Conservation (phyloP, 768 basidiomycete genomes). For the Russula olivacea region DNA sequence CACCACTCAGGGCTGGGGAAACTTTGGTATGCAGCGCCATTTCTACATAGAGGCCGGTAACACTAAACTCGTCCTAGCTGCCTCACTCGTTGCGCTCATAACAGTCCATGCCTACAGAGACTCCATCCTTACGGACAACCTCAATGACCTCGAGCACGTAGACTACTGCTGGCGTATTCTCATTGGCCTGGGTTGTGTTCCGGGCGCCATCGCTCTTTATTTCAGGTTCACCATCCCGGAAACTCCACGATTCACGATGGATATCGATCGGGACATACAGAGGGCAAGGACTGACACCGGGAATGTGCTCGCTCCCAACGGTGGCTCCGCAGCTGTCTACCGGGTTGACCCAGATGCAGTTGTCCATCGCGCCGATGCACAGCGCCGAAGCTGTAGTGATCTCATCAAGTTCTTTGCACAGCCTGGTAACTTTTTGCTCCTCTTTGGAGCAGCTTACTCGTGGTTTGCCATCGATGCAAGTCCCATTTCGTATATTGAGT, state of each 20-base stretch:
- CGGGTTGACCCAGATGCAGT: conserved; percentile 50
- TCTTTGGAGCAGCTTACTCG: conserved; percentile 71
- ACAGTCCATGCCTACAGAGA: conserved; percentile 63
- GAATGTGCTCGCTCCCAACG: conserved; percentile 27
- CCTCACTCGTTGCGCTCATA: conserved; percentile 61
- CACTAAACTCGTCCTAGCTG: conserved; percentile 36
- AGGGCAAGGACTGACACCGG: conserved; percentile 70
- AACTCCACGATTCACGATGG: conserved; percentile 88
- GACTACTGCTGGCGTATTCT: conserved; percentile 83
- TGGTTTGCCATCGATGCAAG: conserved; percentile 88
- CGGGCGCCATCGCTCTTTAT: conserved; percentile 75
- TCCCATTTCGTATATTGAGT: conserved; percentile 25
- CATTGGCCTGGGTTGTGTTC: conserved; percentile 83
- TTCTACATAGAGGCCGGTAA: not conserved
- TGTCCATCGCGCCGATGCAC: conserved; percentile 57
- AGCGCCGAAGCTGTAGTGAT: conserved; percentile 59
- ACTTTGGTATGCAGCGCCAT: conserved; percentile 46
- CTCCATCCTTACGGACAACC: conserved; percentile 42
- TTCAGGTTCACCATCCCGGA: conserved; percentile 92
- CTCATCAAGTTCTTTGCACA: conserved; percentile 62
- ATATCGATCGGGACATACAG: conserved; percentile 76
- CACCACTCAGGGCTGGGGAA: conserved; percentile 85
- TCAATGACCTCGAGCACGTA: conserved; percentile 42
- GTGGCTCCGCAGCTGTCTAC: conserved; percentile 32
- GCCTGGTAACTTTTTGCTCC: conserved; percentile 71